Evolutionary conservation across 1,139 yeast species (phyloP), one percentile per base, ranked within the genome.

Genomic region (Saccharomyces hybrid): DNA sequence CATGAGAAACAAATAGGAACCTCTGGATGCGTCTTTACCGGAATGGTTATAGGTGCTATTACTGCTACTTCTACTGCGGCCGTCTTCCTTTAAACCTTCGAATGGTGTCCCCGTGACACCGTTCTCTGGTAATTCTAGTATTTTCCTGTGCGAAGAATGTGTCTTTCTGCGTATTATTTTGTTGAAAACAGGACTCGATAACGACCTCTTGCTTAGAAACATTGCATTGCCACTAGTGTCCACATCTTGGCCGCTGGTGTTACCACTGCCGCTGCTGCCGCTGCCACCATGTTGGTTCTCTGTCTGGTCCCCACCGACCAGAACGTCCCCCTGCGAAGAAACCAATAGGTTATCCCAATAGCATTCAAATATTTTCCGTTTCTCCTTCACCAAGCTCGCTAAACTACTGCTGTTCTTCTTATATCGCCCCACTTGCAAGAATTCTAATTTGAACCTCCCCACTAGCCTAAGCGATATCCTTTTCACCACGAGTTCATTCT

Each of bases 301-400:
- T 5, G 28, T 76, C 79, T 38, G 20, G 6, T 78, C 76, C 54
- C 75, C 74, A 52, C 84, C 83, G 56, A 70, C 74, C 2, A 63
- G 61, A 1, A 81, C 67, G 1, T 60, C 60, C 0, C 88, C 89
- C 6, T 75, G 71, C 1, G 78, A 67, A 47, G 70, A 66, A 3
- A 76, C 72, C 48, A 85, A 70, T 27, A 85, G 68, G 61, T 85
- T 84, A 50, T 77, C 76, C 91, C 91, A 85, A 14, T 71, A 74
- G 26, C 78, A 80, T 50, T 78, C 78, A 55, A 84, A 72, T 1
- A 81, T 74, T 34, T 78, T 74, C 13, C 74, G 67, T 47, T 79
- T 76, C 59, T 83, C 87, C 53, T 74, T 73, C 5, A 80, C 78
- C 23, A 78, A 78, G 52, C 78, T 77, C 0, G 75, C 70, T 4